Percentiles rank a stretch among this genome's conserved stretches.
These are phyloP conservation scores for Aspergillus proliferans DNA, from an alignment of 2,329 filamentous ascomycete species.

Conservation along the genomic window DNA sequence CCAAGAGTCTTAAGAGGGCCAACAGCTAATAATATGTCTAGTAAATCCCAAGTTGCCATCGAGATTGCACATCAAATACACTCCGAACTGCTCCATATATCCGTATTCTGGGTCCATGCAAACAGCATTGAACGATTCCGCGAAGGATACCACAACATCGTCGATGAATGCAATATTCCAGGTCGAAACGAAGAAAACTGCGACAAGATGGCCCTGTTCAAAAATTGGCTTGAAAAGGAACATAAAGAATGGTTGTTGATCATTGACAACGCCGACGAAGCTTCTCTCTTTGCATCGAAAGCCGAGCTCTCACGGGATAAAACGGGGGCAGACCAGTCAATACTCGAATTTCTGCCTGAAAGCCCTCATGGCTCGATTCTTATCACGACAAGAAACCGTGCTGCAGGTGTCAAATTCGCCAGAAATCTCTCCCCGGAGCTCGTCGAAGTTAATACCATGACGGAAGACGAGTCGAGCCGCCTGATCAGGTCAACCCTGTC, in stretches of 20 bases:
- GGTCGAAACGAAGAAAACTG: constrained; percentile 1
- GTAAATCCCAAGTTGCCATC: constrained; percentile 12
- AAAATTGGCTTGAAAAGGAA: constrained; percentile 9
- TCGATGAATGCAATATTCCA: constrained; percentile 3
- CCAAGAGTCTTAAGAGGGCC: neutral
- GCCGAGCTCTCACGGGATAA: neutral
- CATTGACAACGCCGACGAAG: constrained; percentile 15
- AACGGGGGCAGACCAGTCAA: neutral
- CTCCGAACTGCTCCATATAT: neutral
- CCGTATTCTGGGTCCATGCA: constrained; percentile 9
- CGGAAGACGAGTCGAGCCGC: constrained; percentile 4
- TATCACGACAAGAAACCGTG: constrained; percentile 9
- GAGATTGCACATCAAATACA: constrained; percentile 6
- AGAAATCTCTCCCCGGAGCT: constrained; percentile 1
- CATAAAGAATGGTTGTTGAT: constrained; percentile 11
- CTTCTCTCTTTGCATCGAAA: constrained; percentile 5
- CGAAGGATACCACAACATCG: constrained; percentile 5
- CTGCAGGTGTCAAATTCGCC: constrained; percentile 8
- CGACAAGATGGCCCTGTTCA: constrained; percentile 3
- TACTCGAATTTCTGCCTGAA: constrained; percentile 5
- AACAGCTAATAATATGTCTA: neutral
- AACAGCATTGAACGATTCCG: constrained; percentile 8
- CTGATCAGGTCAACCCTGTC: constrained; percentile 6
- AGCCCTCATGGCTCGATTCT: constrained; percentile 4
- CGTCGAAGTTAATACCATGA: constrained; percentile 9